Evolutionary conservation across 1,284 basidiomycete genomes (phyloP).

Genomic region (Mycena sp.): DNA sequence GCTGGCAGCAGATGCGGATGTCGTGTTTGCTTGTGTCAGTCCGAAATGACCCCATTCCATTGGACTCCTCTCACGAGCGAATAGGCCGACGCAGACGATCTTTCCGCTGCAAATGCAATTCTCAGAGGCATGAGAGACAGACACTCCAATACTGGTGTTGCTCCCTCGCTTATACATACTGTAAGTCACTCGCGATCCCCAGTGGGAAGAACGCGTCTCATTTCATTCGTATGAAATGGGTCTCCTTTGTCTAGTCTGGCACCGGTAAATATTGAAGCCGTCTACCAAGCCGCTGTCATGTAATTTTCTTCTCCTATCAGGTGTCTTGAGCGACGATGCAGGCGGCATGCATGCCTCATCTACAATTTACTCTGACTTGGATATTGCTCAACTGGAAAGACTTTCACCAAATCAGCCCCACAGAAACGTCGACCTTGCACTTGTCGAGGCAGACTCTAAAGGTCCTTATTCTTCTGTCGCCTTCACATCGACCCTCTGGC

Average conservation of each 20-base stretch:
- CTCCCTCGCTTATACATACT: constrained; percentile 56
- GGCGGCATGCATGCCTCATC: constrained; percentile 50
- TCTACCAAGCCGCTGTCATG: too few species aligned
- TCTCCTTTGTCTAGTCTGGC: constrained; percentile 54
- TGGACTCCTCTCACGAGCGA: not conserved
- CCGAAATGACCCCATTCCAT: not conserved
- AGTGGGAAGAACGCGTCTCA: not conserved
- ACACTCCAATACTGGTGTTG: constrained; percentile 43
- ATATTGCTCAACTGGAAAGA: constrained; percentile 54
- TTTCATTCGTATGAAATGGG: too few species aligned
- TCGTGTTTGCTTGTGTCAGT: constrained; percentile 58
- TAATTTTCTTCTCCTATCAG: constrained; percentile 40
- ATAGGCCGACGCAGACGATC: constrained; percentile 56
- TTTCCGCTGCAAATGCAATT: constrained; percentile 48
- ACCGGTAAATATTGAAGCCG: constrained; percentile 46
- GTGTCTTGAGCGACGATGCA: constrained; percentile 53
- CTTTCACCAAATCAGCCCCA: constrained; percentile 53
- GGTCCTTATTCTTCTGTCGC: constrained; percentile 39
- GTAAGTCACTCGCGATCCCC: constrained; percentile 40
- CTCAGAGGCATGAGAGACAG: constrained; percentile 51
- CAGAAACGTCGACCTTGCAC: constrained; percentile 55
- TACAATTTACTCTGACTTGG: constrained; percentile 56
- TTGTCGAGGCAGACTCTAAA: constrained; percentile 53
- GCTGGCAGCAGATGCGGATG: constrained; percentile 53
- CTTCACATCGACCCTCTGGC: not conserved